phyloP scores from a whole-genome alignment of 495 filamentous ascomycete genomes.

The Rhypophila decipiens region DNA sequence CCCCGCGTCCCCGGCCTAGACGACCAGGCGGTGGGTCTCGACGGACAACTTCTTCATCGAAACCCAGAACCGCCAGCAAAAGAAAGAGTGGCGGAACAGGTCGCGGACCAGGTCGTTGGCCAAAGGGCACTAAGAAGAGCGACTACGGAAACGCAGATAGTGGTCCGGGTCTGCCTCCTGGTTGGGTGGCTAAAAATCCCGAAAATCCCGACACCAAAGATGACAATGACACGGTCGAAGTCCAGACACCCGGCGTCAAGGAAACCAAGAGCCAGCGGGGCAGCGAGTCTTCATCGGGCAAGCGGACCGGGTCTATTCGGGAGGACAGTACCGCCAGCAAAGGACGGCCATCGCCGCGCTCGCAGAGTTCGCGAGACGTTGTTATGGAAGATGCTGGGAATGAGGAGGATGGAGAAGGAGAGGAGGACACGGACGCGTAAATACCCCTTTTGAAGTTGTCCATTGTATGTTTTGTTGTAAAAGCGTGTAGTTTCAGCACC shows the following conservation, averaged over 20 bases:
- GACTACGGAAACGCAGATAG: conserved; percentile 52
- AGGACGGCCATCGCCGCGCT: conserved; percentile 11
- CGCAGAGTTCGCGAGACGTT: conserved; percentile 11
- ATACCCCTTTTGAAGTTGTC: too few relatives aligned
- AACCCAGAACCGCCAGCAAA: conserved; percentile 28
- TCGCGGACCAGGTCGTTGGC: conserved; percentile 45
- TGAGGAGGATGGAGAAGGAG: not conserved
- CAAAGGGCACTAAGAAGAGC: conserved; percentile 50
- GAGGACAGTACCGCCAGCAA: conserved; percentile 7
- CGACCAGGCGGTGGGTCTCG: conserved; percentile 18
- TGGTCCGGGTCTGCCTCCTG: conserved; percentile 48
- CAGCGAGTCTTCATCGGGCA: not conserved
- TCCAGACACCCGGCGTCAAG: conserved; percentile 23
- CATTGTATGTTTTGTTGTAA: too few relatives aligned
- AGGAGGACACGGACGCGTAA: too few relatives aligned
- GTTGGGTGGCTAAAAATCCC: conserved; percentile 27
- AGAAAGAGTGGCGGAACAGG: conserved; percentile 49
- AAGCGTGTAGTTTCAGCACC: too few relatives aligned
- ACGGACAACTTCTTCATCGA: conserved; percentile 14
- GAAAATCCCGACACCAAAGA: conserved; percentile 2
- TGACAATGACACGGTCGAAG: conserved; percentile 33
- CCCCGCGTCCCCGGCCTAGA: conserved; percentile 20
- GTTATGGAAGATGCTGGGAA: conserved; percentile 12
- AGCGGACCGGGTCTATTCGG: conserved; percentile 6
- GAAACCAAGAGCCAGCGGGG: conserved; percentile 22